Evolutionary conservation across 345 rosid genomes (phyloP), one percentile per base, ranked within the genome.

Genomic region (Lumnitzera racemosa): DNA sequence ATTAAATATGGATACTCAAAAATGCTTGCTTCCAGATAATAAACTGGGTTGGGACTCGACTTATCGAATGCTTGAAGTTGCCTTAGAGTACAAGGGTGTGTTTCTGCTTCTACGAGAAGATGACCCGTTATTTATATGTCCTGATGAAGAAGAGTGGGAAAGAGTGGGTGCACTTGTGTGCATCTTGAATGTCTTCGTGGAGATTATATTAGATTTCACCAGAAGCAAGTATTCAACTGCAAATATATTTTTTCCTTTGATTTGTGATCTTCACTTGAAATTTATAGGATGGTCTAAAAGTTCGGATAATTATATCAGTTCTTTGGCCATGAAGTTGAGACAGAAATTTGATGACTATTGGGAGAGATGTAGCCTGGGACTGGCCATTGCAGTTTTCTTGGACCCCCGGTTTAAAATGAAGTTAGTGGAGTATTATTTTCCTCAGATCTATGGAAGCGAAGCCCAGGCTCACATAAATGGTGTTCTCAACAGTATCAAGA

Each of bases 401-500:
- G 96, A 89, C 72, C 95, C 96, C 20, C 77, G 91, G 16, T 89
- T 80, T 75, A 89, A 89, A 71, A 76, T 89, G 89, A 89, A 81
- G 81, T 65, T 89, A 63, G 80, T 84, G 48, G 91, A 87, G 56
- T 87, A 87, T 64, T 89, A 89, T 66, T 87, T 84, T 56, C 83
- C 87, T 2, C 81, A 74, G 60, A 67, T 89, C 24, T 89, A 82
- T 52, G 88, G 80, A 12, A 64, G 56, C 20, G 72, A 78, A 71
- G 77, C 86, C 53, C 76, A 76, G 15, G 83, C 73, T 71, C 76
- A 74, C 49, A 74, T 86, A 0, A 81, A 84, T 66, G 89, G 78
- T 41, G 80, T 86, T 58, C 69, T 65, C 2, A 81, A 77, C 69
- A 79, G 72, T 31, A 80, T 86, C 63, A 84, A 76, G 81, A 68